A percentile compares a stretch with the other conserved stretches of the same genome.
phyloP scores from a whole-genome alignment of 352 stramenopile genomes.

The Globisporangium barbulae region DNA sequence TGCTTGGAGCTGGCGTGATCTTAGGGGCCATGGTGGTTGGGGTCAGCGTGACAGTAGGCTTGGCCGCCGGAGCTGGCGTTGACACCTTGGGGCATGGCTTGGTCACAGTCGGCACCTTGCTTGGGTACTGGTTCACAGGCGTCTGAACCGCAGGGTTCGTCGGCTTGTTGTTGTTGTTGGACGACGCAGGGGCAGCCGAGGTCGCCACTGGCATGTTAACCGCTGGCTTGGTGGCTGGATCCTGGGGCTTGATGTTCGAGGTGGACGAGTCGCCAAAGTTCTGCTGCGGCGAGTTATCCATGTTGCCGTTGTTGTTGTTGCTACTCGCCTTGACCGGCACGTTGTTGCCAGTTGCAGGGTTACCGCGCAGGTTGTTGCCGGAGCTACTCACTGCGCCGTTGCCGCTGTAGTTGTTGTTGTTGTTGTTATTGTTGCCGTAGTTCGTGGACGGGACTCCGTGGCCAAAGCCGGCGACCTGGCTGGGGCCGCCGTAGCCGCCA shows the following conservation, averaged over 20 bases:
- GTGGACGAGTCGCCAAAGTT: slow-evolving; percentile 15
- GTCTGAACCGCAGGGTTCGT: slow-evolving; percentile 12
- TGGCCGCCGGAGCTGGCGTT: slow-evolving; percentile 6
- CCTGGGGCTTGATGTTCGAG: slow-evolving; percentile 7
- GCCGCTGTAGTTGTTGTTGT: slow-evolving; percentile 4
- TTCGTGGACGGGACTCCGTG: no score
- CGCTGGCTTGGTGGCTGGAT: slow-evolving; percentile 1
- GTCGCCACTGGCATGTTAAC: slow-evolving; percentile 2
- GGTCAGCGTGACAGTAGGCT: neutral
- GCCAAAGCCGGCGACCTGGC: no score
- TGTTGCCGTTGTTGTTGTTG: slow-evolving; percentile 7
- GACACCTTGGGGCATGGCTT: slow-evolving; percentile 17
- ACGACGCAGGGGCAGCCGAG: neutral
- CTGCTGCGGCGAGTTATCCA: slow-evolving; percentile 18
- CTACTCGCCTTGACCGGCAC: neutral
- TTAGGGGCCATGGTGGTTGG: neutral
- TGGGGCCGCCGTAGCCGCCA: slow-evolving; percentile 2
- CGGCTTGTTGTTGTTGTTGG: slow-evolving; percentile 1
- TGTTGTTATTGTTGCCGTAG: neutral
- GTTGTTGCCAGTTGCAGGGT: neutral
- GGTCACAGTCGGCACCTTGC: slow-evolving; percentile 13
- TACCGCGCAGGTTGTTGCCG: slow-evolving; percentile 16
- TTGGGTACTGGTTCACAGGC: slow-evolving; percentile 14
- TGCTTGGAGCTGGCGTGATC: slow-evolving; percentile 10
- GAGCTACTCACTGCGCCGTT: neutral